Percentiles rank a stretch among this genome's conserved stretches.
Evolutionary conservation across 108 stramenopile species (phyloP).

Genomic region (Bacterosira constricta): DNA sequence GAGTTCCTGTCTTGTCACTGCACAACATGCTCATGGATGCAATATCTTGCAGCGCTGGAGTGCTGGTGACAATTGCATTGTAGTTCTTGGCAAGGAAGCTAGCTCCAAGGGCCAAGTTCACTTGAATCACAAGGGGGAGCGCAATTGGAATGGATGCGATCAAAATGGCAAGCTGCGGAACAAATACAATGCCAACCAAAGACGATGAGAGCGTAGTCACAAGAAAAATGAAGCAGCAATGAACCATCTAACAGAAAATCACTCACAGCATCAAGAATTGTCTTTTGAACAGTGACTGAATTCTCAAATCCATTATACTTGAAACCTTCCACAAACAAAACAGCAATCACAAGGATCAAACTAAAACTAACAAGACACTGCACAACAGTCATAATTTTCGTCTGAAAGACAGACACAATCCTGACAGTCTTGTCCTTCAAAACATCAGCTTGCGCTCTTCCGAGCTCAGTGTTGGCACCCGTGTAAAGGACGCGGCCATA

Average conservation of each 20-base stretch:
- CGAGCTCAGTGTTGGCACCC: slow-evolving; percentile 77
- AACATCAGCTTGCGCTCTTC: slow-evolving; percentile 65
- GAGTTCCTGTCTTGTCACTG: slow-evolving; percentile 88
- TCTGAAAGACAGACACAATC: slow-evolving; percentile 71
- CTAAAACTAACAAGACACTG: slow-evolving; percentile 57
- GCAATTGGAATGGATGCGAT: slow-evolving; percentile 90
- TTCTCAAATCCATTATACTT: slow-evolving; percentile 55
- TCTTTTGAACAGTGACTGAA: slow-evolving; percentile 12
- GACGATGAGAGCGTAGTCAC: neutral
- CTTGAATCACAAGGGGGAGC: slow-evolving; percentile 80
- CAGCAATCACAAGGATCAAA: slow-evolving; percentile 61
- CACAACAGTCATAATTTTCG: slow-evolving; percentile 71
- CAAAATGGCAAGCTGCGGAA: slow-evolving; percentile 57
- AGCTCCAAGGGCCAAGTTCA: slow-evolving; percentile 87
- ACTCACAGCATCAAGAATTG: slow-evolving; percentile 54
- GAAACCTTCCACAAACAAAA: slow-evolving; percentile 58
- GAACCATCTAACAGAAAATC: slow-evolving; percentile 2
- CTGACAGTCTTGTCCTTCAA: slow-evolving; percentile 67
- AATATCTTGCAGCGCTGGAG: slow-evolving; percentile 89
- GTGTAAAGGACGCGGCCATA: slow-evolving; percentile 68
- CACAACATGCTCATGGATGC: slow-evolving; percentile 80
- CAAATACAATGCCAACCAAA: no score
- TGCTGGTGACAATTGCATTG: slow-evolving; percentile 81
- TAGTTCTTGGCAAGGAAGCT: slow-evolving; percentile 73
- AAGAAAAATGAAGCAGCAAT: neutral